Conservation (phyloP, 192 early-diverging fungal species). For the Diversispora epigaea region DNA sequence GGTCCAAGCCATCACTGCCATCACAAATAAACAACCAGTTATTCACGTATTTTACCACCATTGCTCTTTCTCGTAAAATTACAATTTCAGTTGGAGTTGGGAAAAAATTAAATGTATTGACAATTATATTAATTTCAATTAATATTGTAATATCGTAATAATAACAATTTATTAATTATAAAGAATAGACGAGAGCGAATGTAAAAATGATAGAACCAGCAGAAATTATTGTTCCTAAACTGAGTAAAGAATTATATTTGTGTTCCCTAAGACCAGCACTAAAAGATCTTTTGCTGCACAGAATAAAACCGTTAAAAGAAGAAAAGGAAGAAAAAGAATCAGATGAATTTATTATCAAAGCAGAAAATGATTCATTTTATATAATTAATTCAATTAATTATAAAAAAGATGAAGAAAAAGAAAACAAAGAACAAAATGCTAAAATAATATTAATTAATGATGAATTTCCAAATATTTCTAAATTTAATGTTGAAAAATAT, state of each 20-base stretch:
- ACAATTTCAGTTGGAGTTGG: too few species aligned
- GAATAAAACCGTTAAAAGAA: background rate
- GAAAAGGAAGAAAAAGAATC: background rate
- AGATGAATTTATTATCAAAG: background rate
- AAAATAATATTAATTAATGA: slow-evolving; percentile 45
- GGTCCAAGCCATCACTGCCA: too few species aligned
- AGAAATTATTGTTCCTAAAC: background rate
- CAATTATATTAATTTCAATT: too few species aligned
- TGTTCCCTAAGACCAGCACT: slow-evolving; percentile 20
- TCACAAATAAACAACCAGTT: too few species aligned
- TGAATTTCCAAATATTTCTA: slow-evolving; percentile 55
- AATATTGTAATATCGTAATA: too few species aligned
- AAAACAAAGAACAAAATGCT: background rate
- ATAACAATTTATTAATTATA: too few species aligned
- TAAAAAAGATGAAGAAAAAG: background rate
- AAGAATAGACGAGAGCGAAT: too few species aligned
- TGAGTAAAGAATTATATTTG: background rate
- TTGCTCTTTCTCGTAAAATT: too few species aligned
- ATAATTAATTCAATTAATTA: slow-evolving; percentile 9
- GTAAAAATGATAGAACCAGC: background rate
- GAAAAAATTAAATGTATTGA: too few species aligned
- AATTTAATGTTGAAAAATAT: slow-evolving; percentile 57
- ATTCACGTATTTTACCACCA: too few species aligned
- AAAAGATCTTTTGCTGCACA: background rate
- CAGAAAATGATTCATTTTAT: slow-evolving; percentile 37